Base-by-base conservation (phyloP, 2,329 filamentous ascomycete genomes). In the Helotiales sp. region DNA sequence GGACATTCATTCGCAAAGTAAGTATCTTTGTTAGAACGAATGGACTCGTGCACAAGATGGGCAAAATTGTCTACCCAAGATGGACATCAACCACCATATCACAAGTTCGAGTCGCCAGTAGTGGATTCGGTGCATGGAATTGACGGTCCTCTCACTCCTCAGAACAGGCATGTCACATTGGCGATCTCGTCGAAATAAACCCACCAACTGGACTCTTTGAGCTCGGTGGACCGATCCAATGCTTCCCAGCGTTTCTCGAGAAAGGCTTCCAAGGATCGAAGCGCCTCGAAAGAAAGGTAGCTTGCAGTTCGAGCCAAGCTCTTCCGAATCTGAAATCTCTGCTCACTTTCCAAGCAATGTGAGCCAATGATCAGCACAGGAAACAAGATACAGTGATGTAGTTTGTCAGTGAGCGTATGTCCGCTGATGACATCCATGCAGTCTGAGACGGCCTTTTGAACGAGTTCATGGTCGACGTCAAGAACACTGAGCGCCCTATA, bases 401-500 rank as follows among this genome's bases (percentile, higher is more conserved):
- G 69, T 27, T 75, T 75, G 0, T 73, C 70, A 0, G 72, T 69
- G 1, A 71, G 67, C 22, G 67, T 65, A 4, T 72, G 71, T 10
- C 74, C 74, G 4, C 72, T 70, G 15, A 75, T 72, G 10, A 73
- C 69, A 8, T 72, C 70, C 4, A 76, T 69, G 10, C 72, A 75
- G 1, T 69, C 68, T 5, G 70, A 66, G 0, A 75, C 72, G 25
- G 74, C 67, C 33, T 76, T 70, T 22, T 78, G 76, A 0, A 78
- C 75, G 0, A 77, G 65, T 2, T 66, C 68, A 55, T 78, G 75
- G 2, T 66, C 66, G 1, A 72, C 68, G 2, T 74, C 69, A 3
- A 78, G 65, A 0, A 73, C 70, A 52, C 75, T 77, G 2, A 78
- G 65, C 17, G 74, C 75, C 33, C 76, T 68, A 52, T 78, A 78